phyloP scores from a whole-genome alignment of 148 eudicot species.

The Dysphania ambrosioides region DNA sequence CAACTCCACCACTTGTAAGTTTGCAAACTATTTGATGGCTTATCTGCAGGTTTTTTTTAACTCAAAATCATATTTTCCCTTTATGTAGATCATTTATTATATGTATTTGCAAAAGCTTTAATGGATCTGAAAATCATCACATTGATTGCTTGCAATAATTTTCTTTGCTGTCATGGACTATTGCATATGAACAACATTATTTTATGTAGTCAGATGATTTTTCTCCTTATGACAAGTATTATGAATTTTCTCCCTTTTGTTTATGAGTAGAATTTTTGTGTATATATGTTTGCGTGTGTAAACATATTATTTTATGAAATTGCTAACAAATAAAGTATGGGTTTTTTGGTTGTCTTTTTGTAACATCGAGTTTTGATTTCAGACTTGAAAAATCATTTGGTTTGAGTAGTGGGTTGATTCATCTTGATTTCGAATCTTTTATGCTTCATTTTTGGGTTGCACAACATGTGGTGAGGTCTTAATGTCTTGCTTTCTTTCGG shows the following conservation, averaged over 20 bases:
- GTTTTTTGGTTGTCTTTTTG: background rate
- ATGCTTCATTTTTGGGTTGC: no score
- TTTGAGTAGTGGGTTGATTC: background rate
- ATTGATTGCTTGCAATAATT: background rate
- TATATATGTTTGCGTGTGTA: background rate
- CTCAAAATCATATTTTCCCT: background rate
- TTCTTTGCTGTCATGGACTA: background rate
- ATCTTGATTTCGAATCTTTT: background rate
- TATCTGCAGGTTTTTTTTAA: background rate
- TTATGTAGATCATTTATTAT: no score
- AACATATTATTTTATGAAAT: no score
- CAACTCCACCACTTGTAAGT: conserved; percentile 99
- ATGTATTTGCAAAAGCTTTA: no score
- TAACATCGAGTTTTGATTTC: background rate
- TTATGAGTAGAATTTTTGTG: background rate
- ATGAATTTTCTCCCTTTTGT: background rate
- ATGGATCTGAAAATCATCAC: no score
- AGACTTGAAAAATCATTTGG: background rate
- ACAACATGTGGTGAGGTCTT: background rate
- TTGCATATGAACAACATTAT: no score
- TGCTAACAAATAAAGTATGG: no score
- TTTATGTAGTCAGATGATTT: no score
- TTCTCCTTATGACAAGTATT: no score
- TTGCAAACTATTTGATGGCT: background rate
- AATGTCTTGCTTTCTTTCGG: background rate